Evolutionary conservation across 352 stramenopile species (phyloP), one percentile per base, ranked within the genome.

Genomic region (Pythium apleroticum): DNA sequence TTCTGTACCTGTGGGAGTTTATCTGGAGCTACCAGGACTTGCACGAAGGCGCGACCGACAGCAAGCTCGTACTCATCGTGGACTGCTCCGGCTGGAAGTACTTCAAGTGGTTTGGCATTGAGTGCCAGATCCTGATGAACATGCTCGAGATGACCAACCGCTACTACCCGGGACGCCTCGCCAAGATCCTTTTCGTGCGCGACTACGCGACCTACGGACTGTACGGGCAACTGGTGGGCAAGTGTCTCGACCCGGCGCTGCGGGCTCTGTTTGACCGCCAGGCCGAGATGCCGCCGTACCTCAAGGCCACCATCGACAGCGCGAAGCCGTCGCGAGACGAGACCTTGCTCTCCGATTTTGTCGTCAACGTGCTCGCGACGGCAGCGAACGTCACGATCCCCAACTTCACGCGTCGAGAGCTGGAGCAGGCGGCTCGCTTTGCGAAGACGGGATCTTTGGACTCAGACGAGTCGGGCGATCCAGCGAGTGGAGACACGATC

Each of bases 1-100:
- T 78, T 48, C 37, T 81, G 37, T 81, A 75, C 63, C n/a, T 81
- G n/a, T 77, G 68, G 64, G 74, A 81, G 52, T 81, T 75, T 48
- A 78, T 81, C 30, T 81, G 74, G 74, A 81, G 71, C 52, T 81
- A 81, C 39, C 55, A 74, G 25, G 74, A 80, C 35, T 30, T 73
- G 10, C 45, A 69, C 27, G 57, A 77, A 53, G 71, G 65, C 1
- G 62, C 73, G 10, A 43, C 45, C 3, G 57, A 71, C 27, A 81
- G 71, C 19, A 57, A 80, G n/a, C 52, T 81, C 1, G 57, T 73
- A 10, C 4, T 81, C 1, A 35, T 81, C 9, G 17, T 81, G 12
- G 74, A 81, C 41, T 78, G 71, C 52, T 53, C 35, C 9, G 55
- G 49, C 8, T 78, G 71, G 68, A 48, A 25, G 19, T 81, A 78